Percentiles rank a stretch among this genome's conserved stretches.
These are phyloP conservation scores for Hortiboletus campestris DNA, from an alignment of 768 basidiomycete genomes.

Conservation along the genomic window DNA sequence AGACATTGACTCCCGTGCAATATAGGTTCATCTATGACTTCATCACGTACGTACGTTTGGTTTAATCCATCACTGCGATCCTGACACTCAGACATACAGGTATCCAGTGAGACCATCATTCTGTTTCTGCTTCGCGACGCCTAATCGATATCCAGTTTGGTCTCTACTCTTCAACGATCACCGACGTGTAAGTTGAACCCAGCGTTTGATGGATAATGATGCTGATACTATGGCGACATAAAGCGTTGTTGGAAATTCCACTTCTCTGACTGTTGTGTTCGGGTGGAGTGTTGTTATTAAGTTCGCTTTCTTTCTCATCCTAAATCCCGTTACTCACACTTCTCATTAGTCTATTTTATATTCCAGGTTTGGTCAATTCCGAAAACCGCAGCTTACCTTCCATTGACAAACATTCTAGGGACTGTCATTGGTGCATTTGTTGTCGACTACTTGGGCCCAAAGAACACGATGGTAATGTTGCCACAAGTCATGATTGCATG, in stretches of 20 bases:
- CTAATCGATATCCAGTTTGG: constrained; percentile 53
- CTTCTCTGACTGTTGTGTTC: constrained; percentile 59
- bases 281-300: constrained; percentile 88
- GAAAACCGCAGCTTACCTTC: neutral
- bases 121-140: neutral
- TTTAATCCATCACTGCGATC: neutral
- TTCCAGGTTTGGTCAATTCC: constrained; percentile 44
- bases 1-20: neutral
- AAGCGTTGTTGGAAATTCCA: constrained; percentile 57
- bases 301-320: constrained; percentile 38
- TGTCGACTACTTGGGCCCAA: constrained; percentile 74
- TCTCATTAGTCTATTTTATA: constrained; percentile 52
- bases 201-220: neutral
- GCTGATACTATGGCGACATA: neutral
- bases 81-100: constrained; percentile 30
- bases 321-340: neutral
- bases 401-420: constrained; percentile 30
- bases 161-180: constrained; percentile 75
- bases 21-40: constrained; percentile 76
- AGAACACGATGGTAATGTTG: constrained; percentile 61
- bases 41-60: constrained; percentile 53
- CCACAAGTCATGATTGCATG: neutral
- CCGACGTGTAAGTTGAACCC: constrained; percentile 49
- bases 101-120: constrained; percentile 55
- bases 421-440: constrained; percentile 73